These are phyloP conservation scores for Rhazya stricta DNA, from an alignment of 257 asterid genomes.

Conservation along the genomic window DNA sequence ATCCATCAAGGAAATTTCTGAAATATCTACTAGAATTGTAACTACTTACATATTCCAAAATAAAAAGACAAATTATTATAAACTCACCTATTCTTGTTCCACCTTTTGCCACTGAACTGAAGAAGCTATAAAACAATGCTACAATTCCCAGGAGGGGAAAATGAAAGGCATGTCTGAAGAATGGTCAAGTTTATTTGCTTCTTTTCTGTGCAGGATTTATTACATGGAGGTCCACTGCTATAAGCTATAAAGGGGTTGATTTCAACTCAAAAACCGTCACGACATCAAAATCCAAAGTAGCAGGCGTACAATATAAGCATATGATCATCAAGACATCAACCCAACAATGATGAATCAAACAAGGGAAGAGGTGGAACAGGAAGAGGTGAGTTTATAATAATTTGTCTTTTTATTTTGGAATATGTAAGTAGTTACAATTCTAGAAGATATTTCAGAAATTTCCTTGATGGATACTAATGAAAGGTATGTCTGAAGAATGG, in stretches of 20 bases:
- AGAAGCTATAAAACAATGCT: background rate
- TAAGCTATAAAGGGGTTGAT: background rate
- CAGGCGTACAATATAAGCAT: background rate
- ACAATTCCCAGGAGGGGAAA: background rate
- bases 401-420: too few relatives aligned
- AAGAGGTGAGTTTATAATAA: too few relatives aligned
- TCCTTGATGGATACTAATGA: too few relatives aligned
- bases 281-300: background rate
- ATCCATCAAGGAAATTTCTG: too few relatives aligned
- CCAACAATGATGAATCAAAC: too few relatives aligned
- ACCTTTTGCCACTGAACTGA: background rate
- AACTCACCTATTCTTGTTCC: background rate
- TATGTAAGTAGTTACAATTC: too few relatives aligned
- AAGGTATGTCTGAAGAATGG: background rate
- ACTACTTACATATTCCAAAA: too few relatives aligned
- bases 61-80: too few relatives aligned
- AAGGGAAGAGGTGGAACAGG: too few relatives aligned
- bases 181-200: background rate
- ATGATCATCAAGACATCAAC: too few relatives aligned
- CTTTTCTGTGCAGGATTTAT: background rate
- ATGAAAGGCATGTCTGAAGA: background rate
- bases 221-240: background rate
- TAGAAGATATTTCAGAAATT: too few relatives aligned
- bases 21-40: too few relatives aligned
- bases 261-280: background rate